Conservation (phyloP, 495 filamentous ascomycete species). For the Penicillium flavigenum region DNA sequence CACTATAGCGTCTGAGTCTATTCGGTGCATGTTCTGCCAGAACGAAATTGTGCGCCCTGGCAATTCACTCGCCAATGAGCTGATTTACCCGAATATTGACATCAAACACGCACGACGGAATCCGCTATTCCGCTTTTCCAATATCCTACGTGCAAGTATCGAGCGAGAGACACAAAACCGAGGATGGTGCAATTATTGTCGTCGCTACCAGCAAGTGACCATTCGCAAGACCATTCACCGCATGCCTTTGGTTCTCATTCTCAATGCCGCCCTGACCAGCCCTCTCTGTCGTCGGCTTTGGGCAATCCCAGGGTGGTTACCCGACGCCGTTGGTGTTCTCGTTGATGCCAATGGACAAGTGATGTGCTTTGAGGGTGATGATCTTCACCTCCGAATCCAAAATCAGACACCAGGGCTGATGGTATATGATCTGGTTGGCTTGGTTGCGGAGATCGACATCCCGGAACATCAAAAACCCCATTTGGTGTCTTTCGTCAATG, state of each 20-base stretch:
- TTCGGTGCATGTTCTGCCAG: slow-evolving; percentile 78
- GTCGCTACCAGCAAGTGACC: slow-evolving; percentile 76
- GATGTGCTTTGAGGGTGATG: slow-evolving; percentile 86
- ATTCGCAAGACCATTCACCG: slow-evolving; percentile 76
- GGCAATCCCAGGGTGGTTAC: slow-evolving; percentile 85
- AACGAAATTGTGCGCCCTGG: slow-evolving; percentile 71
- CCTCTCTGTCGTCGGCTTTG: slow-evolving; percentile 75
- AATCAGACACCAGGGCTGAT: slow-evolving; percentile 66
- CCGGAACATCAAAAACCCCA: slow-evolving; percentile 82
- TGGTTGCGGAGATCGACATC: slow-evolving; percentile 85
- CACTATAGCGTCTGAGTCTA: slow-evolving; percentile 57
- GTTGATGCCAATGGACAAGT: slow-evolving; percentile 72
- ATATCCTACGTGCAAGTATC: slow-evolving; percentile 81
- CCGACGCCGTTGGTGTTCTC: slow-evolving; percentile 85
- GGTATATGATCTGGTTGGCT: slow-evolving; percentile 88
- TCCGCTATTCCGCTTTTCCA: slow-evolving; percentile 67
- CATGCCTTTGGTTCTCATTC: slow-evolving; percentile 76
- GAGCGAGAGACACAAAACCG: slow-evolving; percentile 76
- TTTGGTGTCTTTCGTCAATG: slow-evolving; percentile 86
- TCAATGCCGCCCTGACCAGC: slow-evolving; percentile 75
- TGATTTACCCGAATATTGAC: slow-evolving; percentile 69
- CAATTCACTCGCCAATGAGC: slow-evolving; percentile 72
- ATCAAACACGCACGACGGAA: slow-evolving; percentile 51
- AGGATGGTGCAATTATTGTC: slow-evolving; percentile 89
- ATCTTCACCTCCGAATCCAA: slow-evolving; percentile 55